Evolutionary conservation across 2,329 filamentous ascomycete species (phyloP).

Genomic region (Blastomyces parvus): DNA sequence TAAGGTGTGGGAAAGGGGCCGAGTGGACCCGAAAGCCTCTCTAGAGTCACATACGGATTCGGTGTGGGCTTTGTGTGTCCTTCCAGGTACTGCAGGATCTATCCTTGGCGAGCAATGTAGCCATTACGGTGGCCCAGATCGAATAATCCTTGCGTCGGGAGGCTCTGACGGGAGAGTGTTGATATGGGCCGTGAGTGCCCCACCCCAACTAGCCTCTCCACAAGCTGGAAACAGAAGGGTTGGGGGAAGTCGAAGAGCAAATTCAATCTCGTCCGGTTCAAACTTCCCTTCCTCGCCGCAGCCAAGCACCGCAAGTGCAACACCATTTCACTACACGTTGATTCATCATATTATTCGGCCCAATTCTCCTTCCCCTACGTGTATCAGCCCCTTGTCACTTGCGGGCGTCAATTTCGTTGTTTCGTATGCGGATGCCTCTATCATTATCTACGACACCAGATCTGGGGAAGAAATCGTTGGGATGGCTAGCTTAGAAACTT

Average conservation of each 20-base stretch:
- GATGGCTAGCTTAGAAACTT: constrained; percentile 92
- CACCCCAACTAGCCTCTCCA: constrained; percentile 74
- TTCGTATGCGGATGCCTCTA: constrained; percentile 79
- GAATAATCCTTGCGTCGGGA: constrained; percentile 82
- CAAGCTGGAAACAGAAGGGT: constrained; percentile 62
- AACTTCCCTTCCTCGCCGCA: constrained; percentile 86
- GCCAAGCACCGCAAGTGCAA: constrained; percentile 73
- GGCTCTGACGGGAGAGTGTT: constrained; percentile 85
- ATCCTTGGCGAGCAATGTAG: constrained; percentile 66
- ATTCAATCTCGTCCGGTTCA: constrained; percentile 89
- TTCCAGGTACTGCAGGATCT: constrained; percentile 70
- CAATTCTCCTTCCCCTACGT: constrained; percentile 69
- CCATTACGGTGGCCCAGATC: constrained; percentile 69
- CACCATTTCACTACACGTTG: constrained; percentile 77
- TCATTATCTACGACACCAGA: constrained; percentile 84
- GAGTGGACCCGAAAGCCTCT: constrained; percentile 90
- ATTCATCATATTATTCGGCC: constrained; percentile 73
- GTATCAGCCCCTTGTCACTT: constrained; percentile 77
- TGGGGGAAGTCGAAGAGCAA: constrained; percentile 67
- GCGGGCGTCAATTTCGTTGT: constrained; percentile 86
- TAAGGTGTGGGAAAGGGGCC: constrained; percentile 87
- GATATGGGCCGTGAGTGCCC: constrained; percentile 87
- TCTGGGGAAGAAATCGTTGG: constrained; percentile 83
- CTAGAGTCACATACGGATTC: constrained; percentile 91
- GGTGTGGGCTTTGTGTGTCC: constrained; percentile 88